These are phyloP conservation scores for Neodidymelliopsis sp. DNA, from an alignment of 2,329 filamentous ascomycete species.

Conservation along the genomic window DNA sequence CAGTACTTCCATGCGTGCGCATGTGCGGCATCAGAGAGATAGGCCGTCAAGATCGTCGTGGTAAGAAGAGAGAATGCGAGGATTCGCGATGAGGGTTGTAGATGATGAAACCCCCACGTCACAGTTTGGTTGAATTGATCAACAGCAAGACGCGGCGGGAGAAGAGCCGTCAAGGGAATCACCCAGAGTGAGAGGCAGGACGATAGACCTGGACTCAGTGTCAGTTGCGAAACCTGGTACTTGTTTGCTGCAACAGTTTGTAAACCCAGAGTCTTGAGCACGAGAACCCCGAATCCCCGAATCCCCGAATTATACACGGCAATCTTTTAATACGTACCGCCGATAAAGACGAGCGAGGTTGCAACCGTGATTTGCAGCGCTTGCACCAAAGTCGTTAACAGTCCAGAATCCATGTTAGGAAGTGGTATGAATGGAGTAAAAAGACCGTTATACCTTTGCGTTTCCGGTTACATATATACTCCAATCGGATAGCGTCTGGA, in stretches of 20 bases:
- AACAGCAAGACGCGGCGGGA: background rate
- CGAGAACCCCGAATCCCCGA: too few species aligned
- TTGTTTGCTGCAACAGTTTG: background rate
- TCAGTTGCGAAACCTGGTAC: too few species aligned
- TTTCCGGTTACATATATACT: too few species aligned
- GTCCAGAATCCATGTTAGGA: background rate
- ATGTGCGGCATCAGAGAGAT: background rate
- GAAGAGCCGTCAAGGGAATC: slow-evolving; percentile 3
- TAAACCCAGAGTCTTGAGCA: too few species aligned
- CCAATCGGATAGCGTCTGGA: too few species aligned
- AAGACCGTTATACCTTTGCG: too few species aligned
- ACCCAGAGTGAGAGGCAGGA: slow-evolving; percentile 19
- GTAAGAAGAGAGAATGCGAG: background rate
- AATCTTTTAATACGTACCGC: background rate
- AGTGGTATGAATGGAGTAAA: too few species aligned
- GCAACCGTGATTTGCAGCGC: slow-evolving; percentile 8
- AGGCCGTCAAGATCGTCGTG: background rate
- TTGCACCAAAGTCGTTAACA: slow-evolving; percentile 5
- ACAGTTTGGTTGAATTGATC: slow-evolving; percentile 13
- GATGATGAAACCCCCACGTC: slow-evolving; percentile 11
- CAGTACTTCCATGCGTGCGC: slow-evolving; percentile 1
- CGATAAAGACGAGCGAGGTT: slow-evolving; percentile 12
- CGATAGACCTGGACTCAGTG: slow-evolving; percentile 13
- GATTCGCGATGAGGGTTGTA: slow-evolving; percentile 9
- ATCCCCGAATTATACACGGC: too few species aligned